Base-by-base conservation (phyloP, 345 rosid genomes). In the Gossypium bickii region DNA sequence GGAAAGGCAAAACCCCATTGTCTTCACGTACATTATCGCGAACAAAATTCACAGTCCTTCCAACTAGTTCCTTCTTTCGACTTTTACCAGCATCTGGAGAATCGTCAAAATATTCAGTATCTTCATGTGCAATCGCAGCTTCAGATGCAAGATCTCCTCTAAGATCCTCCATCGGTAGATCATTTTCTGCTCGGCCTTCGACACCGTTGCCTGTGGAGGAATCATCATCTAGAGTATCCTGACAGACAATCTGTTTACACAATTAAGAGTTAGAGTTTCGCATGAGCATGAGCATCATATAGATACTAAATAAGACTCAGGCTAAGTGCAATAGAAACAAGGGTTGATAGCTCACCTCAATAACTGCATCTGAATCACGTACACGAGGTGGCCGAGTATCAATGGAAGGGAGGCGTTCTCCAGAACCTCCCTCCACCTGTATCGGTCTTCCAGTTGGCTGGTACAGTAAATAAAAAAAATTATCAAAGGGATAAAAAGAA, bases 391-490 rank as follows among this genome's bases (percentile, higher is more conserved):
- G 91, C 38, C 99, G 94, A 44, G 93, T 86, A 72, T 96, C 99
- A 67, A 85, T 80, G 66, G 98, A 95, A 1, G 98, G 97, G 41
- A 85, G 86, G 44, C 99, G 98, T 53, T 95, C 99, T 80, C 94
- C 93, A 80, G 47, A 85, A 71, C 97, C 97, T 77, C 82, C 82
- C 83, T 93, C 99, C 65, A 95, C 99, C 79, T 92, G 99, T 81
- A 95, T 95, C 22, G 98, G 86, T 84, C 98, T 87, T 74, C 99
- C 99, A 61, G 97, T 87, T 73, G 99, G 98, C 99, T 96, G 87
- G 76, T 67, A 67, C 72, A 72, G 62, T 76, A 76, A 70, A 51
- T 78, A 72, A 41, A 62, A 49, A 0, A 5, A 53, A 47, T 71
- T 62, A 66, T 60, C 29, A 60, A 60, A 60, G 41, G 12, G 70